phyloP scores from a whole-genome alignment of 768 basidiomycete genomes.

The Naganishia vaughanmartiniae region DNA sequence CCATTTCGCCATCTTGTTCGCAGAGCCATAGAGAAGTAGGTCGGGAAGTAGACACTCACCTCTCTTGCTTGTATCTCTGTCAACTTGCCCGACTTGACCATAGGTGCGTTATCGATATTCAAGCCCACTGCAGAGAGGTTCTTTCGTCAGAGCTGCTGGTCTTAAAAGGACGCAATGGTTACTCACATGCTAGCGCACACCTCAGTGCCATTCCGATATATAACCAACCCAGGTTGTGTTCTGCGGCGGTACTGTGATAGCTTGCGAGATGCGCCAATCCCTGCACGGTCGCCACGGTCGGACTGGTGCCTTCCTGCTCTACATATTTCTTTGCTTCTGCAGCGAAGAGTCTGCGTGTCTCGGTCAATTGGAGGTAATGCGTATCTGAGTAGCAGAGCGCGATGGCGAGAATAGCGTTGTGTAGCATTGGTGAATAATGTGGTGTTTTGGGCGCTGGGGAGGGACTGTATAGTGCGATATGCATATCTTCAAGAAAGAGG shows the following conservation, averaged over 20 bases:
- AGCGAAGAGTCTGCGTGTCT: constrained; percentile 51
- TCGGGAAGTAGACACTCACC: constrained; percentile 22
- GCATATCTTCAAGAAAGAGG: constrained; percentile 38
- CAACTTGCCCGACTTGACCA: constrained; percentile 40
- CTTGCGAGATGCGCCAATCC: constrained; percentile 54
- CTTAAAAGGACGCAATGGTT: too few relatives aligned
- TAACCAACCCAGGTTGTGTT: constrained; percentile 56
- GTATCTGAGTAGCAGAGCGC: constrained; percentile 55
- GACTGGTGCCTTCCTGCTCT: constrained; percentile 54
- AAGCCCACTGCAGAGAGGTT: constrained; percentile 38
- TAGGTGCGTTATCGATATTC: constrained; percentile 39
- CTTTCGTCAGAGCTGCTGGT: neutral
- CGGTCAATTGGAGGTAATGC: constrained; percentile 45
- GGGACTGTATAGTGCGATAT: constrained; percentile 29
- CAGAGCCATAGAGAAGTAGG: neutral
- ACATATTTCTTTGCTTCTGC: constrained; percentile 54
- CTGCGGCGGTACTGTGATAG: constrained; percentile 54
- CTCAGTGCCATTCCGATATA: constrained; percentile 54
- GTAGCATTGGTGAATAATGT: constrained; percentile 71
- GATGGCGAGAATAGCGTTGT: constrained; percentile 63
- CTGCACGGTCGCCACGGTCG: constrained; percentile 55
- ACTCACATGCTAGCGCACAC: constrained; percentile 41
- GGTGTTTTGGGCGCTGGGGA: constrained; percentile 27
- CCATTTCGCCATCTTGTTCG: too few relatives aligned
- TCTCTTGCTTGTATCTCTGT: constrained; percentile 39